Base-by-base conservation (phyloP, 2,329 filamentous ascomycete genomes). In the Fusarium marasasianum region DNA sequence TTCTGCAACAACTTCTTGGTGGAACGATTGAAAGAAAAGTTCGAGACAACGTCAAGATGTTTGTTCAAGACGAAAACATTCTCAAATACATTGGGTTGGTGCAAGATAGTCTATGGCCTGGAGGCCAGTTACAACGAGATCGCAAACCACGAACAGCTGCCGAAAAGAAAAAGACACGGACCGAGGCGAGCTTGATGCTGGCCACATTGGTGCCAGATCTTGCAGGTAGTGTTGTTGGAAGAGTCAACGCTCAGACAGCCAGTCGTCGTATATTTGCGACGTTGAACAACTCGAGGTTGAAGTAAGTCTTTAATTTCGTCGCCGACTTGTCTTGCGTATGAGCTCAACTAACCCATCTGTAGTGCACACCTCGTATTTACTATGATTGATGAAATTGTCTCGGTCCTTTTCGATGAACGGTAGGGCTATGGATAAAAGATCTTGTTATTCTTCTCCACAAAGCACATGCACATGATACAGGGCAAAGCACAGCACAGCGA, bases 1-100 rank as follows among this genome's bases (percentile, higher is more conserved):
- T 99, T 6, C 87, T 99, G 26, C 96, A 99, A 80, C 96, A 99
- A 82, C 89, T 99, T 11, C 90, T 99, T 3, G 96, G 96, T 20
- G 96, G 96, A 29, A 98, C 96, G 0, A 97, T 99, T 72, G 96
- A 99, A 84, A 92, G 95, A 68, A 98, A 98, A 82, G 93, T 98
- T 37, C 91, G 96, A 26, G 96, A 99, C 68, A 93, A 91, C 61
- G 92, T 95, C 47, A 92, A 91, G 74, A 86, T 88, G 48, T 85
- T 97, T 2, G 84, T 94, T 1, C 91, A 94, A 66, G 95, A 98
- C 74, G 93, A 96, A 26, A 91, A 91, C 7, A 84, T 98, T 15
- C 85, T 96, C 47, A 90, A 89, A 64, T 97, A 96, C 80, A 87
- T 98, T 40, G 87, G 88, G 31, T 84, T 94, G 63, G 82, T 96